phyloP scores from a whole-genome alignment of 768 basidiomycete species.

The Astraeus odoratus region DNA sequence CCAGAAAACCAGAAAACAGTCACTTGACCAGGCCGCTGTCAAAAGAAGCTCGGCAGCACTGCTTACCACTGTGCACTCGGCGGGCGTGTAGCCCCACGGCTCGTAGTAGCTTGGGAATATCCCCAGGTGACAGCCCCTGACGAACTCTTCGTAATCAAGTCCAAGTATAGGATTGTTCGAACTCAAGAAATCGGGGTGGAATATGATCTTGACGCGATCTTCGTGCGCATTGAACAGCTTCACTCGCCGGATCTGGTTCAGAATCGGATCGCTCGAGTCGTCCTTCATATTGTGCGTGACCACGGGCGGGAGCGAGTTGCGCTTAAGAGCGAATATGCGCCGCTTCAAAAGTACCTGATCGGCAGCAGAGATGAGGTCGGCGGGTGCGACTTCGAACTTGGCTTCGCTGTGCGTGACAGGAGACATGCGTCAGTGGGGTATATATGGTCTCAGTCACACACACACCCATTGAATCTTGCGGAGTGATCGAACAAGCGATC shows the following conservation, averaged over 20 bases:
- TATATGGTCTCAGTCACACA: conserved; percentile 4
- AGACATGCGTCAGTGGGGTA: neutral
- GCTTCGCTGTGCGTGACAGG: conserved; percentile 46
- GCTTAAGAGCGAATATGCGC: conserved; percentile 92
- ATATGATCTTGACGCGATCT: conserved; percentile 95
- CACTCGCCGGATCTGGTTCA: conserved; percentile 92
- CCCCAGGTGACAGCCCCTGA: conserved; percentile 94
- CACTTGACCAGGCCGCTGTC: conserved; percentile 1
- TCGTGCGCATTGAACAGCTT: conserved; percentile 83
- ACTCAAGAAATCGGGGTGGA: conserved; percentile 98
- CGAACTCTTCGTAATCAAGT: conserved; percentile 98
- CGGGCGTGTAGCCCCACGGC: conserved; percentile 95
- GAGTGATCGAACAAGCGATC: conserved; percentile 91
- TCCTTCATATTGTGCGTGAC: conserved; percentile 99
- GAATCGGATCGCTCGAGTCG: conserved; percentile 84
- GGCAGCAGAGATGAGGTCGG: conserved; percentile 77
- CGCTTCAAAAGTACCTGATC: conserved; percentile 94
- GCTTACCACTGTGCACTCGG: conserved; percentile 95
- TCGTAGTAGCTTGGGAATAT: conserved; percentile 99
- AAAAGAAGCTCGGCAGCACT: neutral
- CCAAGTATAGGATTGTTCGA: conserved; percentile 96
- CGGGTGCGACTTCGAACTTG: conserved; percentile 65
- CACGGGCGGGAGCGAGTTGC: conserved; percentile 90
- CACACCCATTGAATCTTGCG: conserved; percentile 84
- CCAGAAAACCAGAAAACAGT: conserved; percentile 9